Base-by-base conservation (phyloP, 1,139 yeast species). In the Taphrina confusa region DNA sequence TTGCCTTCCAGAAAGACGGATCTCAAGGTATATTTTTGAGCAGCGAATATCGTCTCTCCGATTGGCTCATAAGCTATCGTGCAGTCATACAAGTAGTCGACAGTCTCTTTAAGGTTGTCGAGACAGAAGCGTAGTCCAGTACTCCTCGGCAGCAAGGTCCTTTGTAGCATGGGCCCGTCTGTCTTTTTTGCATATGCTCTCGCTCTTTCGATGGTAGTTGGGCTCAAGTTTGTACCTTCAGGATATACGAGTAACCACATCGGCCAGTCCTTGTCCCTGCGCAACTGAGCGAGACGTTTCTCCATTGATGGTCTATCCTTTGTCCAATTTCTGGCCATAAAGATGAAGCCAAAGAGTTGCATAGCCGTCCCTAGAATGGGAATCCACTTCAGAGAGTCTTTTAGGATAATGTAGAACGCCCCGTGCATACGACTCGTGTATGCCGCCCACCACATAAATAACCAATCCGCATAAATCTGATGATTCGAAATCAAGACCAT, bases 341-440 rank as follows among this genome's bases (percentile, higher is more conserved):
- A 57, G 66, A 91, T 80, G 71, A 92, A 92, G 54, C 82, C 80
- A 72, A 78, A 92, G 67, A 82, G 82, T 57, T 74, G 79, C 97
- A 92, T 92, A 9, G 97, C 97, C 71, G 80, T 82, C 1, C 98
- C 97, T 62, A 89, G 71, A 1, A 92, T 62, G 0, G 98, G 98
- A 22, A 91, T 74, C 31, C 78, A 79, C 56, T 81, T 79, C 65
- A 92, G 74, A 27, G 95, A 91, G 66, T 86, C 87, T 72, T 92
- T 85, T 69, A 92, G 78, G 66, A 91, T 82, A 66, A 87, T 87
- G 61, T 82, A 82, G 16, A 85, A 76, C 63, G 82, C 80, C 12
- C 87, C 87, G 8, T 83, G 81, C 58, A 85, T 73, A 30, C 78
- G 73, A 4, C 89, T 81, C 1, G 91, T 79, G 70, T 88, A 87